Percentiles rank a stretch among this genome's conserved stretches.
These are phyloP conservation scores for Lentinula novae-zelandiae DNA, from an alignment of 1,284 basidiomycete species.

Conservation along the genomic window DNA sequence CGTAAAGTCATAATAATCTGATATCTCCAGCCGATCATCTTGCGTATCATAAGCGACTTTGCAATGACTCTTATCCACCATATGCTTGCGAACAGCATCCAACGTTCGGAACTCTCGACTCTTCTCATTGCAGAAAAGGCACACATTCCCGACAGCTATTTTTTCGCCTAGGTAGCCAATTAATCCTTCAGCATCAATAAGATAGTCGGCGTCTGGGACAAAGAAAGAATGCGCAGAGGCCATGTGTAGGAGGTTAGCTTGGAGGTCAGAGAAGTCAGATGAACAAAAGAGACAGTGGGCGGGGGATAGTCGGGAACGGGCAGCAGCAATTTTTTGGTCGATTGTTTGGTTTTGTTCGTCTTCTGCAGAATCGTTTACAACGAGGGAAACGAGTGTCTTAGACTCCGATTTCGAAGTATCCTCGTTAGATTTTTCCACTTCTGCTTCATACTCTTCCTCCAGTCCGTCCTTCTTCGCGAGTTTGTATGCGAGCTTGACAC, in stretches of 20 bases:
- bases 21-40: constrained; percentile 80
- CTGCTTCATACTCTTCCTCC: constrained; percentile 9
- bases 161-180: constrained; percentile 91
- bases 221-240: constrained; percentile 88
- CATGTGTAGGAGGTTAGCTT: constrained; percentile 87
- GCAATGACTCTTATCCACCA: constrained; percentile 94
- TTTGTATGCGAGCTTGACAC: constrained; percentile 20
- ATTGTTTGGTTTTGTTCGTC: constrained; percentile 57
- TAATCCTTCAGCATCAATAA: constrained; percentile 82
- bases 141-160: constrained; percentile 89
- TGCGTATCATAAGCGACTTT: constrained; percentile 90
- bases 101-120: constrained; percentile 77
- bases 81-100: constrained; percentile 88
- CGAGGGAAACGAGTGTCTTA: constrained; percentile 14
- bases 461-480: constrained; percentile 4
- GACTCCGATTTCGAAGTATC: background rate
- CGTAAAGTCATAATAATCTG: constrained; percentile 94
- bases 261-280: constrained; percentile 46
- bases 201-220: constrained; percentile 91
- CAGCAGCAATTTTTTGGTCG: constrained; percentile 76
- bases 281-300: constrained; percentile 88
- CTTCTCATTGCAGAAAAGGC: constrained; percentile 84
- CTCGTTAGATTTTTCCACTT: background rate
- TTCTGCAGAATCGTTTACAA: constrained; percentile 38
- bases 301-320: constrained; percentile 60